Conservation (phyloP, 2,329 filamentous ascomycete species). For the Calonectria pauciramosa region DNA sequence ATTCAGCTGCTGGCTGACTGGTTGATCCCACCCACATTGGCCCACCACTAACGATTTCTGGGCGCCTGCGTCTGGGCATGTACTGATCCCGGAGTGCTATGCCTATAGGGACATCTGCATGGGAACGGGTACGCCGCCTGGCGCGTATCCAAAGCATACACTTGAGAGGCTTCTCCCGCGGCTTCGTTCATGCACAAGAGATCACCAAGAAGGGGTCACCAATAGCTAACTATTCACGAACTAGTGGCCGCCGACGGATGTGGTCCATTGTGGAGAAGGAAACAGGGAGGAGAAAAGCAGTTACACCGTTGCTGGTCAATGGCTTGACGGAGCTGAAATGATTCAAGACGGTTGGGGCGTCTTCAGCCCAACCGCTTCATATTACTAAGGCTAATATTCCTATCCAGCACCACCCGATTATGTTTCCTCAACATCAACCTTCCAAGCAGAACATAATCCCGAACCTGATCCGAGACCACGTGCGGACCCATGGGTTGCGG, state of each 20-base stretch:
- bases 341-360: background rate
- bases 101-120: too few relatives aligned
- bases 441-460: too few relatives aligned
- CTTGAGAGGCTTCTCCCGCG: background rate
- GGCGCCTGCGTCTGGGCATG: too few relatives aligned
- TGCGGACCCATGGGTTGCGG: too few relatives aligned
- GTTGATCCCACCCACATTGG: too few relatives aligned
- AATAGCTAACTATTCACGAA: background rate
- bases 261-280: background rate
- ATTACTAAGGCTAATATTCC: background rate
- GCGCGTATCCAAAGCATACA: background rate
- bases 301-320: background rate
- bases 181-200: background rate
- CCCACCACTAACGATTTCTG: too few relatives aligned
- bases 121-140: too few relatives aligned
- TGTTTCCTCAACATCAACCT: too few relatives aligned
- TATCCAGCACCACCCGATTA: too few relatives aligned
- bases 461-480: too few relatives aligned
- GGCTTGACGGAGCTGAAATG: background rate
- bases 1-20: too few relatives aligned
- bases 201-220: background rate
- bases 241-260: background rate
- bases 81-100: too few relatives aligned
- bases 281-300: background rate
- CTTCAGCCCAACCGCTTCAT: background rate